These are phyloP conservation scores for Pseudozyma thailandica DNA, from an alignment of 1,284 basidiomycete genomes.

Conservation along the genomic window DNA sequence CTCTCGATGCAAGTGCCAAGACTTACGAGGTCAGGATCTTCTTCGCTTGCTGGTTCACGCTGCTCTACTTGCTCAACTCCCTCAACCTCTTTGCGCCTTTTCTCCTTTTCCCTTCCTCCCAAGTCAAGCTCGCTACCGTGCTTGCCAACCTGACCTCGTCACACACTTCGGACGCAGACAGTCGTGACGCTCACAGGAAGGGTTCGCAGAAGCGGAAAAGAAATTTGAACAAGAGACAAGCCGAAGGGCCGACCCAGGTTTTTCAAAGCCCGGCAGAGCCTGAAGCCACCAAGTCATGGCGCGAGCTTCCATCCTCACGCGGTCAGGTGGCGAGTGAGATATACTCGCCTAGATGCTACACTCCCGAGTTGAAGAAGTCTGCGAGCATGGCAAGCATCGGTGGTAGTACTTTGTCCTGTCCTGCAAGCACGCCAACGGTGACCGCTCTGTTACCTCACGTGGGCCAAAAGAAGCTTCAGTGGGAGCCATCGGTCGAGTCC, in stretches of 20 bases:
- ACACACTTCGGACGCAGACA: not conserved
- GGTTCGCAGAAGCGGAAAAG: not conserved
- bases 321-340: conserved; percentile 11
- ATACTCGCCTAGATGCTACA: conserved; percentile 1
- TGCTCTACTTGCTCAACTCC: conserved; percentile 27
- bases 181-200: not conserved
- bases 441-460: too few species aligned
- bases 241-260: not conserved
- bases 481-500: not conserved
- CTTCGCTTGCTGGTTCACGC: conserved; percentile 12
- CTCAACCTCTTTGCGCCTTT: conserved; percentile 40
- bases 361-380: too few species aligned
- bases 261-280: too few species aligned
- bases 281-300: too few species aligned
- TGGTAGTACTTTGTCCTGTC: too few species aligned
- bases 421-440: too few species aligned
- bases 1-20: conserved; percentile 4
- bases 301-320: too few species aligned
- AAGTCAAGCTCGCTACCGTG: conserved; percentile 32
- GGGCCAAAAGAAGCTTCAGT: not conserved
- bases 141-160: conserved; percentile 3
- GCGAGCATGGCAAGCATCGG: too few species aligned
- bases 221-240: not conserved
- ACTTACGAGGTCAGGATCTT: conserved; percentile 8
- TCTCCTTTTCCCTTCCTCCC: conserved; percentile 28